These are phyloP conservation scores for Hydrangea macrophylla DNA, from an alignment of 148 eudicot genomes.

Conservation along the genomic window DNA sequence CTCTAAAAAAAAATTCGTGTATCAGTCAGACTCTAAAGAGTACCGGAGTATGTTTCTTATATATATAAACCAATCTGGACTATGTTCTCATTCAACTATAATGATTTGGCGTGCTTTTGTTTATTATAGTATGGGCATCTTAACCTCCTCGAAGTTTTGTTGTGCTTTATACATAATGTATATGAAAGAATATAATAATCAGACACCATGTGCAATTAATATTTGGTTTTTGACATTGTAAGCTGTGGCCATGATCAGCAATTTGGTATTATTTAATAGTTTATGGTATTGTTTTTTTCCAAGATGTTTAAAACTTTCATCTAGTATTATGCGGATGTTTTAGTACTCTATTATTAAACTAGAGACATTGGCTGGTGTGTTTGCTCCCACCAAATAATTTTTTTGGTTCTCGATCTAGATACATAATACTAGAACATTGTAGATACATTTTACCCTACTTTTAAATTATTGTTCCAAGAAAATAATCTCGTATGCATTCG, in stretches of 20 bases:
- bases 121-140: constrained; percentile 18
- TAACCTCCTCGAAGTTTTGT: constrained; percentile 32
- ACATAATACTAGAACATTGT: no score
- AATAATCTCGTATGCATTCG: no score
- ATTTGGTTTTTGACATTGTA: constrained; percentile 6
- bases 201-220: background rate
- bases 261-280: background rate
- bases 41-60: background rate
- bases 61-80: background rate
- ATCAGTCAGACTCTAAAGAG: background rate
- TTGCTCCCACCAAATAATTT: background rate
- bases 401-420: no score
- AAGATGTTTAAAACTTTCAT: no score
- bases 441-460: no score
- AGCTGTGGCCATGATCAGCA: constrained; percentile 13
- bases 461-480: no score
- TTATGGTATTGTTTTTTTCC: background rate
- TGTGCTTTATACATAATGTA: background rate
- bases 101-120: constrained; percentile 4
- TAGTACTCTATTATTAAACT: no score
- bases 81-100: constrained; percentile 15
- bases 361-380: background rate
- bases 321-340: no score
- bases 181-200: background rate
- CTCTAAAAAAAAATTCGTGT: no score